A percentile compares a stretch with the other conserved stretches of the same genome.
These are phyloP conservation scores for Capsicum rhomboideum DNA, from an alignment of 257 asterid species.

Conservation along the genomic window DNA sequence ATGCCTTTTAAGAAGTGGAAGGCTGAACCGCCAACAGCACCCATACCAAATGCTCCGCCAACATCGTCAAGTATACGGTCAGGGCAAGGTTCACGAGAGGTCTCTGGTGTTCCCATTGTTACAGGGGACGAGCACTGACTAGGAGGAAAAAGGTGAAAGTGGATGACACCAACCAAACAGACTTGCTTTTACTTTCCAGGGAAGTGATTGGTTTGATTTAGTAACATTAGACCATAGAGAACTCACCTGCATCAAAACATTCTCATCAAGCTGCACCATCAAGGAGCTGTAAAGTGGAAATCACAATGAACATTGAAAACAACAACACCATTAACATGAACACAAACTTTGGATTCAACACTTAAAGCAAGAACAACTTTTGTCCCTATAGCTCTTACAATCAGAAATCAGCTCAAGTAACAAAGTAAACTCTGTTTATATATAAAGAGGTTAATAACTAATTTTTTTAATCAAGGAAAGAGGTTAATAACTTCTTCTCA, in stretches of 20 bases:
- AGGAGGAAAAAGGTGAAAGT: neutral
- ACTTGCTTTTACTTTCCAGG: neutral
- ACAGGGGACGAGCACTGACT: neutral
- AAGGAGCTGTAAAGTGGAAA: neutral
- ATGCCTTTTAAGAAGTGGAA: constrained; percentile 80
- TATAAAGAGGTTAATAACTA: neutral
- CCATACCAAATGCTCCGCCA: constrained; percentile 90
- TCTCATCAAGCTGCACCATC: neutral
- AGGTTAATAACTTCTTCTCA: neutral
- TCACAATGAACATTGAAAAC: neutral
- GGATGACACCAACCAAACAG: neutral
- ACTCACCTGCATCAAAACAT: neutral
- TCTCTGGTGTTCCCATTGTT: constrained; percentile 78
- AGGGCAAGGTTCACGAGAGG: constrained; percentile 90
- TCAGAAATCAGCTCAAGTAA: neutral
- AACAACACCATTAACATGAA: neutral
- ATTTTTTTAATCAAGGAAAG: neutral
- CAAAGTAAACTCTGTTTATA: neutral
- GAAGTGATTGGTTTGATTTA: too few relatives aligned
- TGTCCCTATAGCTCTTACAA: neutral
- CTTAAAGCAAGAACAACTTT: neutral
- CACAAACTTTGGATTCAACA: neutral
- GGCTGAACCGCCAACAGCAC: constrained; percentile 81
- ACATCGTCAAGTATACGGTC: constrained; percentile 87
- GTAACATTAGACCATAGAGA: neutral